These are phyloP conservation scores for Colletotrichum sp. DNA, from an alignment of 2,329 filamentous ascomycete genomes.

Conservation along the genomic window DNA sequence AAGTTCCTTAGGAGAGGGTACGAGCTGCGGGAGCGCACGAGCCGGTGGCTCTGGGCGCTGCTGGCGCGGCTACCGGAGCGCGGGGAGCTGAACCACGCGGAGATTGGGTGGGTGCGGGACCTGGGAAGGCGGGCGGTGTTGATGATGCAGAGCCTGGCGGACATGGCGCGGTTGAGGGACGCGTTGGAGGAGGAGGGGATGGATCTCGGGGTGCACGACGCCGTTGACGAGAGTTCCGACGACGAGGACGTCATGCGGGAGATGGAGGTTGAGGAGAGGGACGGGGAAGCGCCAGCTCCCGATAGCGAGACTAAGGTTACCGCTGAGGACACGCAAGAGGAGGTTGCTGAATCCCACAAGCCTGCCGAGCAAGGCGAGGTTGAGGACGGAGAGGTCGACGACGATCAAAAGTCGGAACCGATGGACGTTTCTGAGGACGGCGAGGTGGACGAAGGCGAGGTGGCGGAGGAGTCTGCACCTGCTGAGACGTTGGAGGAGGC, in stretches of 20 bases:
- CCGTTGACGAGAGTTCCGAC: slow-evolving; percentile 49
- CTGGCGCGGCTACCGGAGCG: slow-evolving; percentile 76
- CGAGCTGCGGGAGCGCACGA: slow-evolving; percentile 68
- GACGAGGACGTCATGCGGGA: slow-evolving; percentile 42
- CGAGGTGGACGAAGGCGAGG: slow-evolving; percentile 35
- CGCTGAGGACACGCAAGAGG: background rate
- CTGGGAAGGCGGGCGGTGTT: slow-evolving; percentile 78
- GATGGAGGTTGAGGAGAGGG: slow-evolving; percentile 34
- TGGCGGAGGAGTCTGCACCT: slow-evolving; percentile 33
- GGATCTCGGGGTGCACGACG: slow-evolving; percentile 47
- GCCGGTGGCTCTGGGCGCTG: slow-evolving; percentile 86
- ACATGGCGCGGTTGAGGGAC: slow-evolving; percentile 55
- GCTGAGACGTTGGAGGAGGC: slow-evolving; percentile 47
- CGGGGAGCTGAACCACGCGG: slow-evolving; percentile 76
- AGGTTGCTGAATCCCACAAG: background rate
- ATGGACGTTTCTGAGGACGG: slow-evolving; percentile 52
- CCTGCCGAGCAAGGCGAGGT: background rate
- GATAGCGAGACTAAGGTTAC: background rate
- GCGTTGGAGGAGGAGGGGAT: slow-evolving; percentile 42
- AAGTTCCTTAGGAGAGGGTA: slow-evolving; percentile 67
- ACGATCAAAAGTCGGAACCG: slow-evolving; percentile 31
- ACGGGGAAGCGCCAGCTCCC: slow-evolving; percentile 22
- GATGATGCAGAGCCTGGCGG: slow-evolving; percentile 58
- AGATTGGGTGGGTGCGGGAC: slow-evolving; percentile 79
- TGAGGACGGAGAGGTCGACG: slow-evolving; percentile 13